Conservation (phyloP, 2,329 filamentous ascomycete species). For the Fusarium setosum region DNA sequence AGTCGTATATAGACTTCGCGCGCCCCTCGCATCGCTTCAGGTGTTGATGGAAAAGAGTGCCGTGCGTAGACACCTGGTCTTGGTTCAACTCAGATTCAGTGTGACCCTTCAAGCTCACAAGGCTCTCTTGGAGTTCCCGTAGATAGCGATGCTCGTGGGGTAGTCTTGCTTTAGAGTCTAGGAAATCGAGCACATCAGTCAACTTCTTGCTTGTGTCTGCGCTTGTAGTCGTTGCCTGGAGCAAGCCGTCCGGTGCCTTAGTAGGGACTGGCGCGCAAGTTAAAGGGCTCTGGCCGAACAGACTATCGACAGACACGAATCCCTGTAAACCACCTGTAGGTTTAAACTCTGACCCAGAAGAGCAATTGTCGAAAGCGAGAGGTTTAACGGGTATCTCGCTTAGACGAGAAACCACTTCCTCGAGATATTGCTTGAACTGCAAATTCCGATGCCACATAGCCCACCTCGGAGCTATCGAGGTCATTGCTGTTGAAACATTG, state of each 20-base stretch:
- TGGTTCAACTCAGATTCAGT: not conserved
- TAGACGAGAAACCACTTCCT: not conserved
- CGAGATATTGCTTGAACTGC: slow-evolving; percentile 15
- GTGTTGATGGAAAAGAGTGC: not conserved
- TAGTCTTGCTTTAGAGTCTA: slow-evolving; percentile 13
- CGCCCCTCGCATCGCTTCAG: not conserved
- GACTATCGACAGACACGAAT: slow-evolving; percentile 16
- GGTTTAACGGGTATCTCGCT: not conserved
- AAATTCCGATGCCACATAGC: slow-evolving; percentile 24
- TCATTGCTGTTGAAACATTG: slow-evolving; percentile 1
- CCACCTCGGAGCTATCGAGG: not conserved
- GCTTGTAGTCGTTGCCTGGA: not conserved
- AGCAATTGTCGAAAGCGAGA: fast-evolving
- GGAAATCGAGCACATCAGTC: slow-evolving; percentile 6
- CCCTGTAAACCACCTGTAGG: not conserved
- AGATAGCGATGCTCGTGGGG: slow-evolving; percentile 25
- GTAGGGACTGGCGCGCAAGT: fast-evolving
- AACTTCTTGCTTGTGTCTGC: not conserved
- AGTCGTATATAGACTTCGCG: not conserved
- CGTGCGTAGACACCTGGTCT: not conserved
- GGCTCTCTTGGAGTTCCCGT: slow-evolving; percentile 16
- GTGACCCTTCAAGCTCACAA: slow-evolving; percentile 4
- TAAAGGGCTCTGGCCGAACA: not conserved
- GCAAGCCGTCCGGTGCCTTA: not conserved
- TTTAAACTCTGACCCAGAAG: not conserved